A percentile compares a stretch with the other conserved stretches of the same genome.
Evolutionary conservation across 345 rosid species (phyloP).

Genomic region (Syzygium oleosum): DNA sequence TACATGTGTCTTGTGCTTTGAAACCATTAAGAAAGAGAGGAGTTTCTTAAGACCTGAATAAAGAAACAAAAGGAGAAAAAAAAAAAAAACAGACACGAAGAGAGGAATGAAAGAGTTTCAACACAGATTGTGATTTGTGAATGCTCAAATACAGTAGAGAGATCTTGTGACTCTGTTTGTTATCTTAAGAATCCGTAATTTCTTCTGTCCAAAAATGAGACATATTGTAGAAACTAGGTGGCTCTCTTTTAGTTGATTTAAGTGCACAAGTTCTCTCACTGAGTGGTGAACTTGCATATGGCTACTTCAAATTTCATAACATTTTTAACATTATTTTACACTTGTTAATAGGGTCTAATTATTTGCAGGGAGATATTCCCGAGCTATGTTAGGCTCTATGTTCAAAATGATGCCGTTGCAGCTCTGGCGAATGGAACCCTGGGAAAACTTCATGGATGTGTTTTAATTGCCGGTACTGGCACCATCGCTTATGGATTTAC

Average conservation of each 20-base stretch:
- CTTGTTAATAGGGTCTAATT: neutral
- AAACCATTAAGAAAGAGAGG: neutral
- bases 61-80: neutral
- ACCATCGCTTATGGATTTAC: conserved; percentile 84
- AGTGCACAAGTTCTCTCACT: neutral
- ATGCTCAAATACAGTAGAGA: neutral
- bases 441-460: conserved; percentile 98
- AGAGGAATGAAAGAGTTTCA: neutral
- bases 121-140: neutral
- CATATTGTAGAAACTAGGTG: neutral
- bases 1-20: neutral
- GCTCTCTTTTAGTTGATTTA: neutral
- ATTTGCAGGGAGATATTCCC: conserved; percentile 69
- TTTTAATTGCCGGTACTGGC: conserved; percentile 92
- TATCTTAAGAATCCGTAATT: neutral
- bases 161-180: neutral
- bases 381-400: conserved; percentile 61
- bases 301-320: neutral
- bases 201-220: neutral
- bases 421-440: conserved; percentile 91
- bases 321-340: neutral
- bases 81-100: neutral
- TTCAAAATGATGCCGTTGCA: conserved; percentile 86
- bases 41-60: neutral
- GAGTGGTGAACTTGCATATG: neutral